Conservation (phyloP, 208 protist genomes). For the Trypanosoma boissoni region DNA sequence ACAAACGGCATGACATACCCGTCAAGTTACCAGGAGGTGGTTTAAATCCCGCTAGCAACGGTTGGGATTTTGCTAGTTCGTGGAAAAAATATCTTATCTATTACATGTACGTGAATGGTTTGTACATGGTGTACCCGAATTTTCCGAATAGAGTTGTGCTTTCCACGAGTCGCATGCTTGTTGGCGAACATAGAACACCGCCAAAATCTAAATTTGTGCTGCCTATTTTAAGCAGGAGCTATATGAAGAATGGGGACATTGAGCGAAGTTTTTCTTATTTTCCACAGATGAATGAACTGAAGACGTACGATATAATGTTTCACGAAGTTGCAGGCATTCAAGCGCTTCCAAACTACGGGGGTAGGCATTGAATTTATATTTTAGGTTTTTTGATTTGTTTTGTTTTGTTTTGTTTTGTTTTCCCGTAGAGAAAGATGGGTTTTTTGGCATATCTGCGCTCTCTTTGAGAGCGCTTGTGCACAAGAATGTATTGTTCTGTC, state of each 20-base stretch:
- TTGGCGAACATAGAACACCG: conserved; percentile 25
- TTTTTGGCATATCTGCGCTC: no score
- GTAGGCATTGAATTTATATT: not conserved
- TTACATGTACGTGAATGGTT: conserved; percentile 31
- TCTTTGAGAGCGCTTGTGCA: no score
- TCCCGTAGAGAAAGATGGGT: no score
- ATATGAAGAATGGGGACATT: not conserved
- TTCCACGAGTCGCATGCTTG: conserved; percentile 33
- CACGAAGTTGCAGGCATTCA: conserved; percentile 7
- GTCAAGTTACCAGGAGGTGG: not conserved
- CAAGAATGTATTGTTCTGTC: no score
- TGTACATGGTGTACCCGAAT: conserved; percentile 47
- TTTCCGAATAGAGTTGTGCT: conserved; percentile 24
- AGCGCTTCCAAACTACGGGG: not conserved
- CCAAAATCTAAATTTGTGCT: conserved; percentile 19
- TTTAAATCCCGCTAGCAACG: conserved; percentile 21
- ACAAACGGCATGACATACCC: not conserved
- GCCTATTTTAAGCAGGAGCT: not conserved
- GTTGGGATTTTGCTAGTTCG: conserved; percentile 22
- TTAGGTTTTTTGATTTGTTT: not conserved
- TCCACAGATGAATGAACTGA: conserved; percentile 16
- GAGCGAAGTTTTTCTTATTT: not conserved
- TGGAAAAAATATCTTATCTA: conserved; percentile 51
- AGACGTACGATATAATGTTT: conserved; percentile 24
- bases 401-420: not conserved